Evolutionary conservation across 805 yeast species (phyloP).

Genomic region (Zygosaccharomyces bailii): DNA sequence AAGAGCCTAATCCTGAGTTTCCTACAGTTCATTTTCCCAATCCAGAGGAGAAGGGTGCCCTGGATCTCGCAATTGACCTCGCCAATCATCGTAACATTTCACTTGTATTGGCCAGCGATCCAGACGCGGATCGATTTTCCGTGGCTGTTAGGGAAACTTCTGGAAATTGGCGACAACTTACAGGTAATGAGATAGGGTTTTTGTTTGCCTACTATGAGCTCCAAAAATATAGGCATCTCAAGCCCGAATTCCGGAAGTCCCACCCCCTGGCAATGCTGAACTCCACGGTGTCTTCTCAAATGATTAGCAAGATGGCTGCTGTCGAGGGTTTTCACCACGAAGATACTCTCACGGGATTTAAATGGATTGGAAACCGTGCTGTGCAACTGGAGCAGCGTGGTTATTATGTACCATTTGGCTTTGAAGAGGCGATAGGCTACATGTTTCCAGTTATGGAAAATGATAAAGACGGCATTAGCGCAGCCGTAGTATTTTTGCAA

Average conservation of each 20-base stretch:
- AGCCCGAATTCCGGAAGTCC: constrained; percentile 31
- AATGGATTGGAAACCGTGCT: constrained; percentile 94
- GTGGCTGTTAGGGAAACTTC: constrained; percentile 54
- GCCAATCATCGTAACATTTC: constrained; percentile 47
- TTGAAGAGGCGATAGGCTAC: constrained; percentile 94
- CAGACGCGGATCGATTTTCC: constrained; percentile 94
- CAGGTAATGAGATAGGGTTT: constrained; percentile 89
- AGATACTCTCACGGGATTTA: constrained; percentile 93
- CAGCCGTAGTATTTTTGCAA: constrained; percentile 72
- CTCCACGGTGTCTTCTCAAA: constrained; percentile 90
- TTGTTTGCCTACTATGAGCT: constrained; percentile 69
- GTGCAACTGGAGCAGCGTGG: constrained; percentile 65
- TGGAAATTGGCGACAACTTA: constrained; percentile 68
- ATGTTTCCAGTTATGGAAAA: constrained; percentile 74
- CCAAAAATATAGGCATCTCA: constrained; percentile 31
- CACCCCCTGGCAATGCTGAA: constrained; percentile 56
- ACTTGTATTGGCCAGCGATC: constrained; percentile 85
- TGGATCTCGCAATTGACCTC: constrained; percentile 59
- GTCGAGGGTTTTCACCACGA: constrained; percentile 55
- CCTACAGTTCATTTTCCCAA: constrained; percentile 88
- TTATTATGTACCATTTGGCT: constrained; percentile 76
- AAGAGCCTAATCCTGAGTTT: constrained; percentile 76
- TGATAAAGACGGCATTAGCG: constrained; percentile 92
- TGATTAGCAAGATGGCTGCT: constrained; percentile 66
- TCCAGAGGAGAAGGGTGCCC: constrained; percentile 93